A percentile compares a stretch with the other conserved stretches of the same genome.
Conservation (phyloP, 139 green algal genomes). For the Ettlia oleoabundans region DNA sequence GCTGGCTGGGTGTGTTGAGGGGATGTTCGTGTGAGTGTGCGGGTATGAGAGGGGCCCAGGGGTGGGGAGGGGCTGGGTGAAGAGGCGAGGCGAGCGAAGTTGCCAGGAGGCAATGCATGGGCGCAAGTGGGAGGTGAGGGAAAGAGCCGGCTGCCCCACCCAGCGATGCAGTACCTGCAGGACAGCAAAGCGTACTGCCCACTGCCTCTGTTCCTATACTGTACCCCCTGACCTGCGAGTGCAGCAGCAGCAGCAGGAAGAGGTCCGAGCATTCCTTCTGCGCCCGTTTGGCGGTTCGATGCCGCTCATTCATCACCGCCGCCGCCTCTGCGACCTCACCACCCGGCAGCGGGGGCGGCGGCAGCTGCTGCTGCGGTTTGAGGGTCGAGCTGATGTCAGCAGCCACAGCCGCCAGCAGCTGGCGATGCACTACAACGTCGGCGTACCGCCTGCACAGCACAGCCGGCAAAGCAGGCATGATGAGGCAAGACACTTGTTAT, state of each 20-base stretch:
- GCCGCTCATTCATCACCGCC: conserved; percentile 64
- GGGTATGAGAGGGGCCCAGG: too few relatives aligned
- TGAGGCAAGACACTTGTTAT: neutral
- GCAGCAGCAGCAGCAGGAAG: conserved; percentile 76
- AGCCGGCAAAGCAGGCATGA: neutral
- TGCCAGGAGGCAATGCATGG: neutral
- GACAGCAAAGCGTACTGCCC: too few relatives aligned
- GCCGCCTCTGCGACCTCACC: conserved; percentile 51
- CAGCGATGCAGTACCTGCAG: too few relatives aligned
- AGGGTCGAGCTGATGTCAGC: neutral
- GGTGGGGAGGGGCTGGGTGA: neutral
- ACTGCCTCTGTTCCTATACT: too few relatives aligned
- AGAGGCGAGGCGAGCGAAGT: neutral
- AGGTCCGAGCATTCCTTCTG: conserved; percentile 73
- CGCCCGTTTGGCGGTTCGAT: conserved; percentile 64
- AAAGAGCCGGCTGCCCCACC: too few relatives aligned
- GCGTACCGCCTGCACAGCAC: conserved; percentile 76
- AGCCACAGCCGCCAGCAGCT: conserved; percentile 62
- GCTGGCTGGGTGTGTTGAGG: too few relatives aligned
- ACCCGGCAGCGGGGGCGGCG: conserved; percentile 37
- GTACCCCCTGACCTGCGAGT: conserved; percentile 24
- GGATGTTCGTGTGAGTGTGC: too few relatives aligned
- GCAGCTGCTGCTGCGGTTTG: neutral
- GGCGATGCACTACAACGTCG: conserved; percentile 82
- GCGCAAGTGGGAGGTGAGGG: too few relatives aligned